phyloP scores from a whole-genome alignment of 106 monocot genomes.

The Apostasia shenzhenica region DNA sequence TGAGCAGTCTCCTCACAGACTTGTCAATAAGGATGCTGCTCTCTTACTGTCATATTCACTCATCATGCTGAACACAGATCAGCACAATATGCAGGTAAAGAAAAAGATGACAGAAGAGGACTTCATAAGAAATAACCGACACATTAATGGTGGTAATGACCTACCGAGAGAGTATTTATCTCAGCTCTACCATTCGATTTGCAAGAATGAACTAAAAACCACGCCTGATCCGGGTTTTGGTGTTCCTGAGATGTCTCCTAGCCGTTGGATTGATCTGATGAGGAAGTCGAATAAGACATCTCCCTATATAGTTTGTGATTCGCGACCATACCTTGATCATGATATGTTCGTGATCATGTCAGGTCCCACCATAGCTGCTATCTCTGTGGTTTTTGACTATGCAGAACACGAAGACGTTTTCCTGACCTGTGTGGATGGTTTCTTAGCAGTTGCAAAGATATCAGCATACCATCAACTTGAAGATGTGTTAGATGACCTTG shows the following conservation, averaged over 20 bases:
- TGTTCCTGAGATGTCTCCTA: slow-evolving; percentile 39
- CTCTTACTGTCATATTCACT: slow-evolving; percentile 52
- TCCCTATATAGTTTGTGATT: slow-evolving; percentile 28
- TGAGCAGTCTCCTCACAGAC: slow-evolving; percentile 49
- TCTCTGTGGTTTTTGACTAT: slow-evolving; percentile 63
- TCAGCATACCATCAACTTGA: slow-evolving; percentile 43
- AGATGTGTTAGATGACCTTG: slow-evolving; percentile 45
- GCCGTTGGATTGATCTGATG: slow-evolving; percentile 57
- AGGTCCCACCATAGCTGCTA: slow-evolving; percentile 48
- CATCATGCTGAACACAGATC: slow-evolving; percentile 61
- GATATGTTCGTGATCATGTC: slow-evolving; percentile 65
- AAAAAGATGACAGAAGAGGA: slow-evolving; percentile 69
- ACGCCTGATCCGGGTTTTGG: slow-evolving; percentile 42
- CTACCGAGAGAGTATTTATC: slow-evolving; percentile 54
- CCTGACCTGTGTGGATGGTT: slow-evolving; percentile 39
- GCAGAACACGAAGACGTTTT: slow-evolving; percentile 38
- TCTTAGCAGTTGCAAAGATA: slow-evolving; percentile 48
- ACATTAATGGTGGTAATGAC: slow-evolving; percentile 47
- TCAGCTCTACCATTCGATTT: slow-evolving; percentile 47
- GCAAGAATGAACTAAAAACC: slow-evolving; percentile 50
- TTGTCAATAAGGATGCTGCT: slow-evolving; percentile 50
- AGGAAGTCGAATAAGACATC: slow-evolving; percentile 42
- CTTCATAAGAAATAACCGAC: slow-evolving; percentile 52
- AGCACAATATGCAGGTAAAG: slow-evolving; percentile 58
- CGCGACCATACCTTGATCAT: slow-evolving; percentile 35